Base-by-base conservation (phyloP, 768 basidiomycete genomes). In the Russula abietina region DNA sequence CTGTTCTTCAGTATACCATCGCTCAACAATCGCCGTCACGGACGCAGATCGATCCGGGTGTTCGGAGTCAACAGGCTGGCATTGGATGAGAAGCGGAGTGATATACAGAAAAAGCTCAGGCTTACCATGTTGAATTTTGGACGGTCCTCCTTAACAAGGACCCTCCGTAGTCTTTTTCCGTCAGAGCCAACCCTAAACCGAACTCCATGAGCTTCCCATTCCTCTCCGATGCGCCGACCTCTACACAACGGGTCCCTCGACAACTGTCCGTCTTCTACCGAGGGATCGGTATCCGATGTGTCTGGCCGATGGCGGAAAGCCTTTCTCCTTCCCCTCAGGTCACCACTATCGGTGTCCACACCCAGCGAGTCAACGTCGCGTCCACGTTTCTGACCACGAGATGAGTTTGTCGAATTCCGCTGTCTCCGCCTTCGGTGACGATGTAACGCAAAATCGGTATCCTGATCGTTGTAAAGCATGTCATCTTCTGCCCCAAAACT, bases 1-100 rank as follows among this genome's bases (percentile, higher is more conserved):
- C 67, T 89, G 85, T 60, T 84, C 87, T 59, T 91, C 89, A 12
- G 84, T 84, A 57, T 90, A 77, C 90, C 90, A 93, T 22, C 77
- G 79, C 71, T 91, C 89, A n/a, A 91, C 81, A 67, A 81, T 87
- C 33, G 91, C 84, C 65, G 88, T 84, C 28, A 90, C 74, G 62
- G 84, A 82, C 24, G 80, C 83, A 58, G 82, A 74, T 49, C 82
- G 81, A 73, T 92, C 90, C 4, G 88, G 87, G 71, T 92, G 89
- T 62, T 83, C 80, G 9, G 89, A 91, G 70, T 92, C 90, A 57
- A 80, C 75, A 3, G 90, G 90, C 90, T 91, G 66, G 41, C 39
- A 60, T n/a, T 11, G 10, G 41, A 36, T 71, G 30, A 71, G 67
- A 48, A 45, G n/a, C 26, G 22, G 12, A 33, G 64, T 3, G 52